Base-by-base conservation (phyloP, 345 rosid genomes). In the Populus simonii region DNA sequence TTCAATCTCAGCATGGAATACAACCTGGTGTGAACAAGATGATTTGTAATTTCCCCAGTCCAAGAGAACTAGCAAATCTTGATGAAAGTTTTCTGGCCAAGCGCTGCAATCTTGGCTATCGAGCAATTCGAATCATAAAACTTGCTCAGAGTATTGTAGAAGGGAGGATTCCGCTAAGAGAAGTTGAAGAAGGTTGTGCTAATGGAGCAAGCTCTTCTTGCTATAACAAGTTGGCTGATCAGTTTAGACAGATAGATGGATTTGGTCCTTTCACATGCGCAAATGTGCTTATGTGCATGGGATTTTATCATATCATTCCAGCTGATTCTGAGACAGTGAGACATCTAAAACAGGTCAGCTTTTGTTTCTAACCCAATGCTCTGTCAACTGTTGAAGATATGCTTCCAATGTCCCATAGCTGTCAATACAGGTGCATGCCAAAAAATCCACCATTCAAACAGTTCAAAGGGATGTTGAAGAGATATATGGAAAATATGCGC, bases 261-360 rank as follows among this genome's bases (percentile, higher is more conserved):
- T 85, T 87, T 36, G 88, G 91, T 75, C 91, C 89, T 55, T 87
- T 89, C n/a, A 84, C 89, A 2, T 80, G 84, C 49, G 84, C 89
- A 65, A 89, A 89, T 83, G 89, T 85, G 74, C 84, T 89, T 13
- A 79, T 87, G 84, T 89, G 90, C 78, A 83, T 89, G 85, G 89
- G 92, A 49, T 87, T 75, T 79, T 87, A 89, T 81, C 90, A 87
- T 49, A 79, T 77, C 17, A 83, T 89, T 79, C 90, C 92, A 15
- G 8, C 89, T 23, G 89, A 89, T 84, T 82, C 86, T 61, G 90
- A 89, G 83, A 89, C 92, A 15, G 72, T 85, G 20, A 82, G 92
- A 79, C 92, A 87, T 79, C 53, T 87, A 31, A 78, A 87, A 57
- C 85, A 89, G 89, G 90, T 84, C 59, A 72, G 36, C n/a, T 1